Base-by-base conservation (phyloP, 495 filamentous ascomycete genomes). In the Emericellopsis terricola region DNA sequence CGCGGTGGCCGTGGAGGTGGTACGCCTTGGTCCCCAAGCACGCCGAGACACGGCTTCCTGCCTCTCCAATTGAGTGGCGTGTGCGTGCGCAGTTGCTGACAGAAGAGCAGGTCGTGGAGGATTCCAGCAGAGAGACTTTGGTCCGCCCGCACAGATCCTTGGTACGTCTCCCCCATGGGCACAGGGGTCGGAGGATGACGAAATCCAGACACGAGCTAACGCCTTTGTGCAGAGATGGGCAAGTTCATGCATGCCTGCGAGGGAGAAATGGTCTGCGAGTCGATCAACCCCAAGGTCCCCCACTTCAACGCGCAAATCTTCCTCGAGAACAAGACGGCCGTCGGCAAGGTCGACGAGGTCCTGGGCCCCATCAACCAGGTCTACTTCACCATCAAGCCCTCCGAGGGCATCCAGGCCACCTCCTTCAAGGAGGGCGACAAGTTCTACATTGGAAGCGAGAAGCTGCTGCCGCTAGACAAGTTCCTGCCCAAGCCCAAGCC, bases 261-360 rank as follows among this genome's bases (percentile, higher is more conserved):
- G 57, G 87, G 89, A 48, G 89, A 97, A 57, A 83, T 97, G 61
- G 74, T 97, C 40, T 92, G 85, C 76, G 71, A 81, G 59, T 86
- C 79, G 35, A 72, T 77, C 54, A 96, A 94, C 64, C 65, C 81
- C 37, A 96, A 94, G 63, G 78, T 97, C 34, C 89, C 89, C 30
- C 92, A 94, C 59, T 97, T 97, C 76, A 96, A 96, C 62, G 89
- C 91, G 26, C 84, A 82, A 33, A 92, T 96, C 48, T 97, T 86
- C 65, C 76, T 96, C 33, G 86, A 97, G 68, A 96, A 96, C 65
- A 96, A 94, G 73, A 77, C 83, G 31, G 63, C 75, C 47, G 68
- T 93, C 56, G 84, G 80, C 58, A 87, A 91, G 61, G 78, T 93
- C 50, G 84, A 93, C 63, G 86, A 94, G 64, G 81, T 94, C 39